Conservation (phyloP, 352 stramenopile species). For the Phytophthora pini region DNA sequence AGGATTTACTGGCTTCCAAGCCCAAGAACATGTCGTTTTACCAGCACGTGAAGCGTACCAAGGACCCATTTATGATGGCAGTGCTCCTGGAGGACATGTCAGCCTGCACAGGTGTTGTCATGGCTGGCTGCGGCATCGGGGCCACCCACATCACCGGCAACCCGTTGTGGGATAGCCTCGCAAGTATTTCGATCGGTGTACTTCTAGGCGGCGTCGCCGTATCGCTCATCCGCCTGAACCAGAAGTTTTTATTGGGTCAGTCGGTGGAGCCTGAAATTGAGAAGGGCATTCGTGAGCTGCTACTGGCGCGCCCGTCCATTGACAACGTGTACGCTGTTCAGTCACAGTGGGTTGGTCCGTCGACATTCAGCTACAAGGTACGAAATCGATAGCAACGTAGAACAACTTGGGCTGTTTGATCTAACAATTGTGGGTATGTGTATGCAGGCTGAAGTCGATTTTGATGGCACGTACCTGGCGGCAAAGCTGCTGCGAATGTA, state of each 20-base stretch:
- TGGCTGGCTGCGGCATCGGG: slow-evolving; percentile 94
- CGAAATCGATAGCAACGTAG: not conserved
- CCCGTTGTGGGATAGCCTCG: slow-evolving; percentile 95
- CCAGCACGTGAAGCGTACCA: slow-evolving; percentile 73
- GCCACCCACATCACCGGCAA: slow-evolving; percentile 93
- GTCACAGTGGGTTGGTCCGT: slow-evolving; percentile 97
- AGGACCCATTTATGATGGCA: slow-evolving; percentile 97
- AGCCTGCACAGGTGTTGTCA: slow-evolving; percentile 96
- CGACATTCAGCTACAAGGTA: slow-evolving; percentile 98
- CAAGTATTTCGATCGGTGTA: slow-evolving; percentile 94
- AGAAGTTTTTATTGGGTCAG: slow-evolving; percentile 96
- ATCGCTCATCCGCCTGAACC: slow-evolving; percentile 94
- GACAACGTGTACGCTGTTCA: slow-evolving; percentile 96
- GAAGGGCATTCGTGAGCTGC: slow-evolving; percentile 75
- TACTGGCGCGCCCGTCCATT: slow-evolving; percentile 91
- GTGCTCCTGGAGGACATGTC: slow-evolving; percentile 97
- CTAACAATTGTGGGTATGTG: slow-evolving; percentile 3
- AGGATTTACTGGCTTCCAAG: slow-evolving; percentile 84
- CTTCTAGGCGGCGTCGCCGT: slow-evolving; percentile 95
- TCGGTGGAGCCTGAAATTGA: slow-evolving; percentile 95
- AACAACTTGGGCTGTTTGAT: no score
- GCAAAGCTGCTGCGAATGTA: slow-evolving; percentile 93
- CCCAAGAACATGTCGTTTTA: slow-evolving; percentile 74
- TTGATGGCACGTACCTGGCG: slow-evolving; percentile 98
- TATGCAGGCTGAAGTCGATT: slow-evolving; percentile 96